These are phyloP conservation scores for Takakia lepidozioides DNA, from an alignment of 225 moss, liverwort and hornwort genomes.

Conservation along the genomic window DNA sequence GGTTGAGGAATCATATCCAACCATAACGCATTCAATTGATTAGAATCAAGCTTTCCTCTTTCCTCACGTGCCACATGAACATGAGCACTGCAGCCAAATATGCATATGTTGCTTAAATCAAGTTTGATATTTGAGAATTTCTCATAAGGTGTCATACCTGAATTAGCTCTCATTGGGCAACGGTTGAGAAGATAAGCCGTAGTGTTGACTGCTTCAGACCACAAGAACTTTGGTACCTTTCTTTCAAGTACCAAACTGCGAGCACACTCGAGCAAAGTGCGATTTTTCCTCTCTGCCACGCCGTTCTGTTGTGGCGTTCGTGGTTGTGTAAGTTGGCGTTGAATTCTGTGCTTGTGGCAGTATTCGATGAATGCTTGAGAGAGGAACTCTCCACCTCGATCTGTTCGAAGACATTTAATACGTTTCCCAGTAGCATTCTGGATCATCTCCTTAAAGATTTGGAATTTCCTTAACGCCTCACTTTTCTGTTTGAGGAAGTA, in stretches of 20 bases:
- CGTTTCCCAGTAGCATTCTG: no score
- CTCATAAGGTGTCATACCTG: neutral
- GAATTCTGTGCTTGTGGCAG: slow-evolving; percentile 1
- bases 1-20: neutral
- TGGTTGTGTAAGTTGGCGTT: neutral
- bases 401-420: no score
- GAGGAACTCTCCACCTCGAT: slow-evolving; percentile 2
- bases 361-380: neutral
- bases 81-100: neutral
- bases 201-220: neutral
- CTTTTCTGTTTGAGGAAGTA: neutral
- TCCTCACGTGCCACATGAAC: neutral
- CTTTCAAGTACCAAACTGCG: neutral
- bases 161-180: neutral
- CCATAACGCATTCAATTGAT: neutral
- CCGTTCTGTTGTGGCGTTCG: slow-evolving; percentile 6
- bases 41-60: neutral
- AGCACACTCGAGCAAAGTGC: neutral
- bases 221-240: neutral
- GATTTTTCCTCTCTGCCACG: neutral
- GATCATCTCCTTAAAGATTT: neutral
- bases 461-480: neutral
- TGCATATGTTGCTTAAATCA: neutral
- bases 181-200: neutral
- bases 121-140: neutral